Evolutionary conservation across 2,329 filamentous ascomycete species (phyloP).

Genomic region (Stagonosporopsis tanaceti): DNA sequence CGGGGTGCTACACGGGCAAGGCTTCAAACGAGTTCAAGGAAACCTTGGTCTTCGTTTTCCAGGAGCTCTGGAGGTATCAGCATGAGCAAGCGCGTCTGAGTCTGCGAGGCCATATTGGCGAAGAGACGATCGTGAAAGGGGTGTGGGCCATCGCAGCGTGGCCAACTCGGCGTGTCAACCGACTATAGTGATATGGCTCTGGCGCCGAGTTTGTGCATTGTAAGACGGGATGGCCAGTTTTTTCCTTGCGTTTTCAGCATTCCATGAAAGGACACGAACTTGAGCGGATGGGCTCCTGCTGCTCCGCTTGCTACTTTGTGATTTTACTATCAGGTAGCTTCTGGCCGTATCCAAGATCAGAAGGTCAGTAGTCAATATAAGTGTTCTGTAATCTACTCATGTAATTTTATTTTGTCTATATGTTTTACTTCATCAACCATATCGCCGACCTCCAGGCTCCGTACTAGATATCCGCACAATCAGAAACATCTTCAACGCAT

Average conservation of each 20-base stretch:
- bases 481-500: too few relatives aligned
- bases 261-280: too few relatives aligned
- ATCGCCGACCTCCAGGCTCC: too few relatives aligned
- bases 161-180: conserved; percentile 8
- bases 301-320: too few relatives aligned
- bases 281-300: too few relatives aligned
- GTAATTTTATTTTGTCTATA: too few relatives aligned
- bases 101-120: conserved; percentile 35
- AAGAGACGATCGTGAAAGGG: conserved; percentile 51
- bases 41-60: conserved; percentile 32
- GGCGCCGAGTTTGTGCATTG: background rate
- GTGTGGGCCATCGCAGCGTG: conserved; percentile 50
- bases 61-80: conserved; percentile 38
- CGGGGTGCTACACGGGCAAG: conserved; percentile 23
- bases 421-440: too few relatives aligned
- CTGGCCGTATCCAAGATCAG: too few relatives aligned
- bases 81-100: conserved; percentile 33
- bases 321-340: too few relatives aligned
- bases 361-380: too few relatives aligned
- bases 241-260: background rate
- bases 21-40: conserved; percentile 38
- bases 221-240: background rate
- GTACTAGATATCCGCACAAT: too few relatives aligned
- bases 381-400: too few relatives aligned
- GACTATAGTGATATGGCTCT: background rate